Conservation (phyloP, 2,329 filamentous ascomycete genomes). For the Pseudonectria foliicola region DNA sequence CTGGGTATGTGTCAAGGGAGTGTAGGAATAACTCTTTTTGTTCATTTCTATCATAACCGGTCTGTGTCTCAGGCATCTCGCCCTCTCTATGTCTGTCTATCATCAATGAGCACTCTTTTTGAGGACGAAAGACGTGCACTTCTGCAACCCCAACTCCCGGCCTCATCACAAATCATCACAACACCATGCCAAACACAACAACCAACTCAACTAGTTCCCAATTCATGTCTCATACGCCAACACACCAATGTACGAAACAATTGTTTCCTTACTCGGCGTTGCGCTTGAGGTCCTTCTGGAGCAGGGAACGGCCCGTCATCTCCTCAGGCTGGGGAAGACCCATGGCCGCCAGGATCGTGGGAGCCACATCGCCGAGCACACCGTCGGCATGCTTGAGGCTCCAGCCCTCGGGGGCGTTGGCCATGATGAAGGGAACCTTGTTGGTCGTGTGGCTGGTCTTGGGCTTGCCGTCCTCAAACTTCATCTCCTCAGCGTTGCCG, state of each 20-base stretch:
- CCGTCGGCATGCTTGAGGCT: slow-evolving; percentile 75
- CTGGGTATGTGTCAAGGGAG: no score
- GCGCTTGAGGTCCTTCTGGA: slow-evolving; percentile 60
- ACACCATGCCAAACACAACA: slow-evolving; percentile 5
- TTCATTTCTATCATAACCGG: neutral
- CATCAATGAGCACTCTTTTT: neutral
- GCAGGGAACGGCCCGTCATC: slow-evolving; percentile 82
- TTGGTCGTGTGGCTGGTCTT: slow-evolving; percentile 98
- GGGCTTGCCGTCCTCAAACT: slow-evolving; percentile 88
- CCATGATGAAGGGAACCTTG: slow-evolving; percentile 97
- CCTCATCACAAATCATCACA: no score
- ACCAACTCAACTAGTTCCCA: slow-evolving; percentile 8
- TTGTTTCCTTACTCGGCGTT: slow-evolving; percentile 19
- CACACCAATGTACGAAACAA: no score
- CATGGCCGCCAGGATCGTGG: slow-evolving; percentile 88
- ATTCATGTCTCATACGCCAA: slow-evolving; percentile 8
- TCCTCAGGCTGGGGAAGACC: slow-evolving; percentile 82
- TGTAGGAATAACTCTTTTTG: slow-evolving; percentile 3
- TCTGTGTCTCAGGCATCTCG: slow-evolving; percentile 1
- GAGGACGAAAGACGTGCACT: no score
- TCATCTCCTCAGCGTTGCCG: slow-evolving; percentile 98
- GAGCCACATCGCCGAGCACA: slow-evolving; percentile 94
- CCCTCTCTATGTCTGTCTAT: neutral
- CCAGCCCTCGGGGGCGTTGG: slow-evolving; percentile 87
- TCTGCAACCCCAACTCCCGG: no score